phyloP scores from a whole-genome alignment of 2,329 filamentous ascomycete species.

The Xenosphaeropsis pyriputrescens region DNA sequence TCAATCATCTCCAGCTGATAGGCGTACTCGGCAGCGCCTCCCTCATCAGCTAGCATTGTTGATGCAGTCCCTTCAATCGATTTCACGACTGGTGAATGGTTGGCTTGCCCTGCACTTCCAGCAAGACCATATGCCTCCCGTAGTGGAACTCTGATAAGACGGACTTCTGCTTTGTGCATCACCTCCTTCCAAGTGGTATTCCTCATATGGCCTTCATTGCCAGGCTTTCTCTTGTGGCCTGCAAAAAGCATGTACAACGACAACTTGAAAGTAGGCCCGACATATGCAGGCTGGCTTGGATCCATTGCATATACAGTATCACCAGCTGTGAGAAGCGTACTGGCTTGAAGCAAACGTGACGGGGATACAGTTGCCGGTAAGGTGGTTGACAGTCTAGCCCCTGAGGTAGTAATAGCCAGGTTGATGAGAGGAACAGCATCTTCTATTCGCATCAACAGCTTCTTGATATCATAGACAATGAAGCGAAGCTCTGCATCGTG shows the following conservation, averaged over 20 bases:
- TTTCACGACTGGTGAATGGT: conserved; percentile 1
- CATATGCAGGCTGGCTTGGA: conserved; percentile 52
- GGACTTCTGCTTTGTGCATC: conserved; percentile 80
- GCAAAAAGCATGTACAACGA: conserved; percentile 93
- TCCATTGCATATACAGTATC: conserved; percentile 67
- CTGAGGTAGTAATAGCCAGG: conserved; percentile 85
- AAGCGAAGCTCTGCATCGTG: conserved; percentile 49
- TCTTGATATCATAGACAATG: conserved; percentile 64
- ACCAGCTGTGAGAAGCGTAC: conserved; percentile 74
- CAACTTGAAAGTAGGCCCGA: conserved; percentile 74
- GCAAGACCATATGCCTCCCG: background rate
- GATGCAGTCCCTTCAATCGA: conserved; percentile 19
- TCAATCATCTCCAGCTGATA: conserved; percentile 58
- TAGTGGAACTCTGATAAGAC: conserved; percentile 32
- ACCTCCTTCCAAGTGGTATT: conserved; percentile 83
- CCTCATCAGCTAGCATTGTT: conserved; percentile 18
- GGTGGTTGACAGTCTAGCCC: conserved; percentile 69
- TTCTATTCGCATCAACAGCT: conserved; percentile 66
- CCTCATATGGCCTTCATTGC: conserved; percentile 10
- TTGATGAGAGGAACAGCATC: conserved; percentile 85
- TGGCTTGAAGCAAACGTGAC: conserved; percentile 81
- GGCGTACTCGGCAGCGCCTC: conserved; percentile 37
- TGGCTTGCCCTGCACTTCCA: no score
- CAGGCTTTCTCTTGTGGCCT: conserved; percentile 48
- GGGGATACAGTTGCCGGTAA: conserved; percentile 76